Evolutionary conservation across 805 yeast species (phyloP).

Genomic region (Sugiyamaella americana): DNA sequence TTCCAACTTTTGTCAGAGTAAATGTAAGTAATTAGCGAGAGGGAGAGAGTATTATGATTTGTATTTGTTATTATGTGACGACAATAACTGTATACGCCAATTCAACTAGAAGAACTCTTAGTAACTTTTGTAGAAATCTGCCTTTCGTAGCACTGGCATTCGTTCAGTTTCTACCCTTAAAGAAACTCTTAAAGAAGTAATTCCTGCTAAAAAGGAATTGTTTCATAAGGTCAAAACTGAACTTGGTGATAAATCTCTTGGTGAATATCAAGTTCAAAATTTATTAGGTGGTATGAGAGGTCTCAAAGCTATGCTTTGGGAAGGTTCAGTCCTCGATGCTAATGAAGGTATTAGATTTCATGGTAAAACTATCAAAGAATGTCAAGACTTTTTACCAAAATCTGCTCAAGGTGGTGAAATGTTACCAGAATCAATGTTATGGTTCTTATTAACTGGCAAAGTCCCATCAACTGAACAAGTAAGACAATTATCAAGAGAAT

Average conservation of each 20-base stretch:
- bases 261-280: conserved; percentile 41
- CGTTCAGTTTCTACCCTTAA: conserved; percentile 27
- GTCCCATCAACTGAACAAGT: conserved; percentile 58
- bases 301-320: conserved; percentile 69
- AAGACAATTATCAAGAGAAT: conserved; percentile 48
- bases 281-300: conserved; percentile 77
- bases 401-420: conserved; percentile 50
- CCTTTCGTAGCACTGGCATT: too few relatives aligned
- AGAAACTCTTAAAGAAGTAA: conserved; percentile 32
- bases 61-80: too few relatives aligned
- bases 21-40: background rate
- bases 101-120: too few relatives aligned
- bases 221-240: conserved; percentile 38
- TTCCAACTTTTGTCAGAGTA: background rate
- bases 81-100: too few relatives aligned
- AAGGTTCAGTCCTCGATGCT: conserved; percentile 71
- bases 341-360: conserved; percentile 73
- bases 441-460: conserved; percentile 72
- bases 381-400: conserved; percentile 60
- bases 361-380: conserved; percentile 67
- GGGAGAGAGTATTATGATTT: background rate
- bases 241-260: conserved; percentile 35
- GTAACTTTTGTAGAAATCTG: too few relatives aligned
- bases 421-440: conserved; percentile 59
- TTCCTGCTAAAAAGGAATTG: conserved; percentile 41